These are phyloP conservation scores for Saturnispora kantuleensis DNA, from an alignment of 805 yeast genomes.

Conservation along the genomic window DNA sequence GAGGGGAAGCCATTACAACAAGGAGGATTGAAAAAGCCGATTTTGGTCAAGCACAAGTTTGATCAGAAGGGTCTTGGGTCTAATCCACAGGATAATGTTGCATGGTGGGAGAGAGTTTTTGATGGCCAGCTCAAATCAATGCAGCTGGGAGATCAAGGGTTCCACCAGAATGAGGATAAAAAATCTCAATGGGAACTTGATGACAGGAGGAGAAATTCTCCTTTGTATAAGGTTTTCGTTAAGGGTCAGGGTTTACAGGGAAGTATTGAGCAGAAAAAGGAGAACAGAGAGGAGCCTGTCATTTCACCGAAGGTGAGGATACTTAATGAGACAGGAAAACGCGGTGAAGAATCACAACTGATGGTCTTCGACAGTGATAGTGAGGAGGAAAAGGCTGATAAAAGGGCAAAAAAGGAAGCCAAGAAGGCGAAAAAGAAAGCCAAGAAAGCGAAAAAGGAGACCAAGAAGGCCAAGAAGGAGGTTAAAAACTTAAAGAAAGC, in stretches of 20 bases:
- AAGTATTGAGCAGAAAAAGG: conserved; percentile 40
- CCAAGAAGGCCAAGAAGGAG: conserved; percentile 18
- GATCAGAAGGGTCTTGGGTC: conserved; percentile 89
- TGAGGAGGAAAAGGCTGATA: conserved; percentile 23
- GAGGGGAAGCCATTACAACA: conserved; percentile 77
- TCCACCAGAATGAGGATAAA: neutral
- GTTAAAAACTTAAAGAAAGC: conserved; percentile 16
- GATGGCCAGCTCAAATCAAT: conserved; percentile 83
- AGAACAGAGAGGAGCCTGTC: conserved; percentile 11
- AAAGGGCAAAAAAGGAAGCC: conserved; percentile 16
- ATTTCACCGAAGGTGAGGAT: conserved; percentile 2
- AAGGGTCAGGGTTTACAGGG: conserved; percentile 80
- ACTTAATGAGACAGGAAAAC: conserved; percentile 4
- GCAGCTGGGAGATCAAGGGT: conserved; percentile 28
- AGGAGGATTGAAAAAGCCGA: conserved; percentile 79
- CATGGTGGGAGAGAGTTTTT: conserved; percentile 96
- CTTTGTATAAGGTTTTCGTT: conserved; percentile 78
- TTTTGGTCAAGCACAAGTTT: conserved; percentile 80
- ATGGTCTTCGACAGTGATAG: conserved; percentile 17
- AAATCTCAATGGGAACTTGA: conserved; percentile 6
- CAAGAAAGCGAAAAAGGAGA: conserved; percentile 20
- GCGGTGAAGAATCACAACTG: conserved; percentile 13
- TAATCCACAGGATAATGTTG: conserved; percentile 62
- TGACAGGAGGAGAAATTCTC: conserved; percentile 32
- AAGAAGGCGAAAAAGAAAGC: conserved; percentile 18